Evolutionary conservation across 306 rosid genomes (phyloP), one percentile per base, ranked within the genome.

Genomic region (Oemleria cerasiformis): DNA sequence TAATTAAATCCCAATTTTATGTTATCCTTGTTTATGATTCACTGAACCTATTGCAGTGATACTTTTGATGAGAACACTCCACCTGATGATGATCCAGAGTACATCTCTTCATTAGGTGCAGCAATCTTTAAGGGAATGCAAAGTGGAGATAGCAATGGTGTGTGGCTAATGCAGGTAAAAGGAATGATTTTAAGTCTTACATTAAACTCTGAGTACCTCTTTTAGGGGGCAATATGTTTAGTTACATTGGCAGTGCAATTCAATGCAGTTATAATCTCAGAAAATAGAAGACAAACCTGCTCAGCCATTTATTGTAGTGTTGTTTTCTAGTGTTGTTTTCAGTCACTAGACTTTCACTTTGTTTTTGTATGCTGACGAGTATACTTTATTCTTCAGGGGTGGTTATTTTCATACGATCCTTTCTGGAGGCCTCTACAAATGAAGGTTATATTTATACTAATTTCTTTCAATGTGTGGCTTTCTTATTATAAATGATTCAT

Each of bases 1-100:
- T 55, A 55, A 21, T 20, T 59, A 30, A 58, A 58, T 14, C 41
- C 40, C 30, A 62, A 16, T 5, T 13, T 20, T 59, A 50, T 66
- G 3, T 68, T 45, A 17, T 38, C 43, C 15, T 15, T 23, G 64
- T 74, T 73, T 3, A 68, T 72, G 71, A 55, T 74, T 59, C 71
- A 66, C 72, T 76, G 74, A 73, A 78, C 77, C 73, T 51, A 74
- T 69, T 70, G 39, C 90, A 92, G 97, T 50, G 97, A 90, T 81
- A 92, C 98, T 79, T 92, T 92, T 64, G 97, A 90, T 40, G 98
- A 92, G 84, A 92, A 92, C 86, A 92, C 98, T 49, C 98, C 97
- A 6, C 98, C 98, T 45, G 65, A 72, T 66, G 97, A 90, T 81
- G 92, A 85, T 70, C 93, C 92, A 36, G 84, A 83, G 68, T 92